phyloP scores from a whole-genome alignment of 164 flowering plant genomes.

The Dillenia turbinata region DNA sequence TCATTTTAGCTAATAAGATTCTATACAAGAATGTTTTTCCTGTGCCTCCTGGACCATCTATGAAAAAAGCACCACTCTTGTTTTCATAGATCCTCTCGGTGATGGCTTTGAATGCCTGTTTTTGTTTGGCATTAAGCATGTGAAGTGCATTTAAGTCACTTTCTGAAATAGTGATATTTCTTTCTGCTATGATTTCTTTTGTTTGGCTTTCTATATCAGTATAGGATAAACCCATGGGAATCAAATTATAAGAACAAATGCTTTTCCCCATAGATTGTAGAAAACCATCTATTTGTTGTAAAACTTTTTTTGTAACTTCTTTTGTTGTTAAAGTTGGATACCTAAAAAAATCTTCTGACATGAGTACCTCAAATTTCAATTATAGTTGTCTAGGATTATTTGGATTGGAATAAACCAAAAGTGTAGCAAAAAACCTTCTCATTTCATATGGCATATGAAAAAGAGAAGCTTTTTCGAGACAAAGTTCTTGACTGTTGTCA shows the following conservation, averaged over 20 bases:
- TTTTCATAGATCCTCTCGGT: not conserved
- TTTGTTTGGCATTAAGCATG: not conserved
- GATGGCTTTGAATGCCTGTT: not conserved
- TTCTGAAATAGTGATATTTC: too few species aligned
- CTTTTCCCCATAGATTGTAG: not conserved
- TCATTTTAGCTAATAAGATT: not conserved
- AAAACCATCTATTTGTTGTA: not conserved
- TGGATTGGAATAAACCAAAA: not conserved
- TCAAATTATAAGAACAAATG: not conserved
- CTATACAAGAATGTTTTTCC: slow-evolving; percentile 14
- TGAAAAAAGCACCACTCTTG: not conserved
- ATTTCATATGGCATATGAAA: not conserved
- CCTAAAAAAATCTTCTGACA: slow-evolving; percentile 1
- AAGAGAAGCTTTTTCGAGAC: slow-evolving; percentile 1
- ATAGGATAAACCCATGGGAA: not conserved
- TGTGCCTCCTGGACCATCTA: slow-evolving; percentile 11
- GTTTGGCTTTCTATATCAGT: too few species aligned
- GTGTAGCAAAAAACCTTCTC: slow-evolving; percentile 5
- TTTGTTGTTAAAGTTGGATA: too few species aligned
- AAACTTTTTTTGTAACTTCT: not conserved
- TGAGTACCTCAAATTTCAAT: not conserved
- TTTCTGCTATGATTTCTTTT: not conserved
- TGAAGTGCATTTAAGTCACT: not conserved
- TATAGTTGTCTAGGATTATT: not conserved
- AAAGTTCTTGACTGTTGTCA: not conserved